Conservation (phyloP, 2,329 filamentous ascomycete genomes). For the Colletotrichum sansevieriae region DNA sequence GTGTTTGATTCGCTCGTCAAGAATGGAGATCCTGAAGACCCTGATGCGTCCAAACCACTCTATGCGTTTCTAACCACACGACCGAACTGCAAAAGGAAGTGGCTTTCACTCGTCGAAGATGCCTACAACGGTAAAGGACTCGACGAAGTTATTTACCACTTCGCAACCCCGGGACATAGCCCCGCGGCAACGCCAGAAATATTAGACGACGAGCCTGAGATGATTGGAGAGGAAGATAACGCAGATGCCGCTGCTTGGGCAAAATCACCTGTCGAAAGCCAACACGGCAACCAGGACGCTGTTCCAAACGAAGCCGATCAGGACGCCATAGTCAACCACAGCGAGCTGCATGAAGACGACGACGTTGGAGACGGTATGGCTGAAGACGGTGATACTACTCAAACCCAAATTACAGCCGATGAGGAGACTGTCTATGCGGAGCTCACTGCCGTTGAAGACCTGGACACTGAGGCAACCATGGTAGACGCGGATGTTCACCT, state of each 20-base stretch:
- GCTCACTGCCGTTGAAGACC: conserved; percentile 10
- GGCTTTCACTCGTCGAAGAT: conserved; percentile 57
- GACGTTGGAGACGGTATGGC: conserved; percentile 10
- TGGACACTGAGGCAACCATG: conserved; percentile 30
- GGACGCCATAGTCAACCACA: conserved; percentile 8
- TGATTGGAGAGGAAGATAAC: conserved; percentile 41
- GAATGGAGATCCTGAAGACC: conserved; percentile 59
- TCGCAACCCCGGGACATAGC: conserved; percentile 45
- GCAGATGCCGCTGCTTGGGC: conserved; percentile 34
- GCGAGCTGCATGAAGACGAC: conserved; percentile 14
- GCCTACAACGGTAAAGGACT: conserved; percentile 57
- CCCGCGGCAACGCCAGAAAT: conserved; percentile 43
- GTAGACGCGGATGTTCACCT: conserved; percentile 20
- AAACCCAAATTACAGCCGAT: not conserved
- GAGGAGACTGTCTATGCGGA: conserved; percentile 24
- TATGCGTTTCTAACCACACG: conserved; percentile 59
- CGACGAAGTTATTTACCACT: conserved; percentile 56
- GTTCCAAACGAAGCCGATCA: conserved; percentile 15
- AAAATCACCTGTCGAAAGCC: conserved; percentile 29
- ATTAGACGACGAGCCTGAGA: conserved; percentile 38
- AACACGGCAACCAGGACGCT: conserved; percentile 30
- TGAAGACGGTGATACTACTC: not conserved
- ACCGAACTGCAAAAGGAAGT: conserved; percentile 54
- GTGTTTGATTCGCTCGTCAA: conserved; percentile 59
- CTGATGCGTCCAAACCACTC: conserved; percentile 53